Base-by-base conservation (phyloP, 2,329 filamentous ascomycete species). In the Neofusicoccum sp. region DNA sequence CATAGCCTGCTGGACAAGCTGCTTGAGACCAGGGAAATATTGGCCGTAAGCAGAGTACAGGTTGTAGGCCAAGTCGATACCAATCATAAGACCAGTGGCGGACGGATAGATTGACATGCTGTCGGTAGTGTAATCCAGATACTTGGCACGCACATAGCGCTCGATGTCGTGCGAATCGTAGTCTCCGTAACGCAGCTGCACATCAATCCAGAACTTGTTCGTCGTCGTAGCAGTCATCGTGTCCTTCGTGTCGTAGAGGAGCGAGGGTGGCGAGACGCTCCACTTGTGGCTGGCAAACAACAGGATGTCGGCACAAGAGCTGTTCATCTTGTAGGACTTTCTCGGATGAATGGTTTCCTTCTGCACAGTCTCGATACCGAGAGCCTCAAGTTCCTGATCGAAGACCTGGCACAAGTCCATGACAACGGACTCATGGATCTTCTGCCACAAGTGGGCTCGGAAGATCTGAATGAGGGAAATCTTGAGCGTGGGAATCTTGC, bases 301-400 rank as follows among this genome's bases (percentile, higher is more conserved):
- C 61, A 98, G 84, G 67, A 99, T 97, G 77, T 99, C 95, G 4
- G 96, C 95, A 72, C 95, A 98, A 64, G 94, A 98, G 72, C 93
- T 97, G 83, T 99, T 99, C 95, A 99, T 99, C 87, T 99, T 99
- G 87, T 99, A 99, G 4, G 93, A 97, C 80, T 99, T 99, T 86
- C 95, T 87, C 59, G 95, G 95, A 82, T 99, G 95, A 64, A 99
- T 99, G 0, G 95, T 98, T 81, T 99, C 95, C 79, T 99, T 99
- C 75, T 99, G 95, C 4, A 98, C 95, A 2, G 93, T 96, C 78
- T 99, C 95, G 64, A 99, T 97, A 39, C 93, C 93, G 3, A 99
- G 83, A 36, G 95, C 93, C 77, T 99, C 95, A 47, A 99, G 81
- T 75, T 99, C 95, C 73, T 98, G 94, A 69, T 99, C 95, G 70